Percentiles rank a stretch among this genome's conserved stretches.
These are phyloP conservation scores for Cladosporium sp. DNA, from an alignment of 2,329 filamentous ascomycete species.

Conservation along the genomic window DNA sequence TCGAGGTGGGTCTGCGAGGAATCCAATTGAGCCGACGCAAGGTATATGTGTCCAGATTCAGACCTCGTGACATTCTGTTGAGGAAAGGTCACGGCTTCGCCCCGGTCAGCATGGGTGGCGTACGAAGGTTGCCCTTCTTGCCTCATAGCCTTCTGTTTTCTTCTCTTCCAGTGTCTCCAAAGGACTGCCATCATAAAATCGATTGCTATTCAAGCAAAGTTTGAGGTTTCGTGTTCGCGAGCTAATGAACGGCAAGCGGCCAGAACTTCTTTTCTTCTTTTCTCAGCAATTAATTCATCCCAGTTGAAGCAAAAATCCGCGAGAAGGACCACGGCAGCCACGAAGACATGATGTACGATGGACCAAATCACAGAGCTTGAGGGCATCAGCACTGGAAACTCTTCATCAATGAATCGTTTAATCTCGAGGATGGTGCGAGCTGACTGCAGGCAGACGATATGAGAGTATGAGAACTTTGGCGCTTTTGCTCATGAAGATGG, in stretches of 20 bases:
- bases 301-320: slow-evolving; percentile 2
- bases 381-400: neutral
- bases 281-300: slow-evolving; percentile 1
- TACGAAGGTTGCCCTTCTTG: neutral
- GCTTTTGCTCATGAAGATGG: neutral
- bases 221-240: neutral
- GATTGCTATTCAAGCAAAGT: neutral
- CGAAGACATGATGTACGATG: slow-evolving; percentile 3
- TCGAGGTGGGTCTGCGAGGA: neutral
- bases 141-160: neutral
- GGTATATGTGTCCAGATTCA: neutral
- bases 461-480: slow-evolving; percentile 2
- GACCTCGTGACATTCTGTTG: neutral
- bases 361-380: slow-evolving; percentile 5
- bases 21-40: neutral
- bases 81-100: neutral
- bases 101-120: neutral
- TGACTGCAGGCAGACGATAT: slow-evolving; percentile 1
- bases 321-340: slow-evolving; percentile 5
- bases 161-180: neutral
- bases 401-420: slow-evolving; percentile 5
- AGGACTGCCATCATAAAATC: slow-evolving; percentile 1
- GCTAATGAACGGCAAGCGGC: slow-evolving; percentile 1
- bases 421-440: slow-evolving; percentile 5
- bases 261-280: slow-evolving; percentile 3